Evolutionary conservation across 257 asterid species (phyloP).

Genomic region (Nicotiana undulata): DNA sequence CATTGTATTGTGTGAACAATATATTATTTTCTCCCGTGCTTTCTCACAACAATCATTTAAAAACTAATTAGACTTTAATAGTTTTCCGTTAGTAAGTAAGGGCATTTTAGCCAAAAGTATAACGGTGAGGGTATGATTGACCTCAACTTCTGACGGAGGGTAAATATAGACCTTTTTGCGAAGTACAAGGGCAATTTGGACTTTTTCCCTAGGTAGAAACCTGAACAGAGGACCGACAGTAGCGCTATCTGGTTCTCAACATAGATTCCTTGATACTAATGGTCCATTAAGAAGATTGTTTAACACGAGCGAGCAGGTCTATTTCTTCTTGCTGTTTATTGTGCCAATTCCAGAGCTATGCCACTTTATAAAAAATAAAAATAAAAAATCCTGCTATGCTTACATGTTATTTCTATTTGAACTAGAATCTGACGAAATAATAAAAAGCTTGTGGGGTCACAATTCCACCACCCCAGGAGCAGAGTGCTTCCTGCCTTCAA

Average conservation of each 20-base stretch:
- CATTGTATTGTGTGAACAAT: no score
- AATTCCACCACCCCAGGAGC: not conserved
- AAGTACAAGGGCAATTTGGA: no score
- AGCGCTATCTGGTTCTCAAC: not conserved
- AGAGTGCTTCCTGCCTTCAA: not conserved
- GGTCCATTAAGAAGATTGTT: not conserved
- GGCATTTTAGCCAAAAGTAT: no score
- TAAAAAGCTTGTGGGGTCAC: not conserved
- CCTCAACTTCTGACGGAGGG: no score
- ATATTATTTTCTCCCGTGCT: no score
- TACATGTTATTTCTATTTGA: not conserved
- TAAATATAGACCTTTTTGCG: no score
- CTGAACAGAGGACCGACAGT: not conserved
- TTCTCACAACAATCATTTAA: no score
- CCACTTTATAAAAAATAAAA: not conserved
- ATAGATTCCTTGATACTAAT: not conserved
- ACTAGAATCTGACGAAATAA: not conserved
- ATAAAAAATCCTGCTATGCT: not conserved
- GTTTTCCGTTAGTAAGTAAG: no score
- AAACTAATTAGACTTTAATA: no score
- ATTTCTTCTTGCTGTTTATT: not conserved
- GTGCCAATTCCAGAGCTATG: not conserved
- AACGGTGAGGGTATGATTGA: no score
- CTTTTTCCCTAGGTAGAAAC: not conserved
- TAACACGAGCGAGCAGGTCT: not conserved